Conservation (phyloP, 2,329 filamentous ascomycete genomes). For the Tolypocladium ophioglossoides region DNA sequence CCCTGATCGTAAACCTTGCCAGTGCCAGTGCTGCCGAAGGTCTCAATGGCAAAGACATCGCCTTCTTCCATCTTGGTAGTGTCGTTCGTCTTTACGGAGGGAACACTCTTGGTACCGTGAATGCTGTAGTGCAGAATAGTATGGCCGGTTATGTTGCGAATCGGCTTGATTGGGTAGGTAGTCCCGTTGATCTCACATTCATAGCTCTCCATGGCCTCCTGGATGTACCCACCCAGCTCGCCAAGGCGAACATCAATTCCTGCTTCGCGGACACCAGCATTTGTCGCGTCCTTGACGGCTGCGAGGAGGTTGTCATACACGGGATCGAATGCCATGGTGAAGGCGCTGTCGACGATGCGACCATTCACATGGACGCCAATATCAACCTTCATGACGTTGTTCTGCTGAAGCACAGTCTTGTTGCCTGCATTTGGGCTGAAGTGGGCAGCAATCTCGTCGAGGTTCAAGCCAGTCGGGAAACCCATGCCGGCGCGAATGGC, state of each 20-base stretch:
- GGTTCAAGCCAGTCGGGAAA: conserved; percentile 73
- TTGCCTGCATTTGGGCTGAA: conserved; percentile 83
- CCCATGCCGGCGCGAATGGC: conserved; percentile 71
- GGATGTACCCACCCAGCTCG: conserved; percentile 76
- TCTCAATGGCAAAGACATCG: conserved; percentile 91
- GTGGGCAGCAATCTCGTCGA: conserved; percentile 79
- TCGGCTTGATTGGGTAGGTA: conserved; percentile 71
- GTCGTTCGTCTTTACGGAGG: conserved; percentile 80
- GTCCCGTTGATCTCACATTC: conserved; percentile 74
- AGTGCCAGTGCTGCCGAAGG: conserved; percentile 87
- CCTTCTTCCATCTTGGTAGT: conserved; percentile 96
- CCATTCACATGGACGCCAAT: conserved; percentile 75
- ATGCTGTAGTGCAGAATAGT: conserved; percentile 84
- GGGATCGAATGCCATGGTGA: conserved; percentile 66
- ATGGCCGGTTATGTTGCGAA: conserved; percentile 81
- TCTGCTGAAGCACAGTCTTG: conserved; percentile 58
- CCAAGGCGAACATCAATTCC: conserved; percentile 85
- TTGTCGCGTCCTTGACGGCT: conserved; percentile 66
- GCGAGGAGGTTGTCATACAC: conserved; percentile 64
- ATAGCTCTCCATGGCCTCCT: conserved; percentile 89
- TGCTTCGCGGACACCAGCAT: conserved; percentile 74
- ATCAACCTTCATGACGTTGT: conserved; percentile 75
- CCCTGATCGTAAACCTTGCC: conserved; percentile 81
- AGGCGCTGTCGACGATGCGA: conserved; percentile 70
- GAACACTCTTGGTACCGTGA: conserved; percentile 86